Evolutionary conservation across 2,329 filamentous ascomycete species (phyloP), one percentile per base, ranked within the genome.

Genomic region (Diaporthe humulicola): DNA sequence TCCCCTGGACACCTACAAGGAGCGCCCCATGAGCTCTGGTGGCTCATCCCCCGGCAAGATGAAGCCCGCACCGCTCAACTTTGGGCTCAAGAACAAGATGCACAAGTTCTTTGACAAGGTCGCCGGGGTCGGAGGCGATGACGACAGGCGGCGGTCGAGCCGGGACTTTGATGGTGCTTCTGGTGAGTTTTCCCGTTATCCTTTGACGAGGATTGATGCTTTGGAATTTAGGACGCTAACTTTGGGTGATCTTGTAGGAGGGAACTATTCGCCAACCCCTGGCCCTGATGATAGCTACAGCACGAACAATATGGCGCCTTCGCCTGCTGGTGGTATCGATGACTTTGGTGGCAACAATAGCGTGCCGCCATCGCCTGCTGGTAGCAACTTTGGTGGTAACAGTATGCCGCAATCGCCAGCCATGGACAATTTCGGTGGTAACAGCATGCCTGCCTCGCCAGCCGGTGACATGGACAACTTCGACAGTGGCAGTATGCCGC

Each of bases 61-160:
- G n/a, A 66, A 75, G 66, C 50, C 50, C 7, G 57, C 28, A 30
- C 57, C 66, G 10, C 14, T 50, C 17, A 57, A 38, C 15, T 22
- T n/a, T n/a, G n/a, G n/a, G n/a, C n/a, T 75, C 30, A 75, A 67
- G 25, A 30, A 38, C 42, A 73, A 48, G 38, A 9, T 74, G 40
- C 58, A n/a, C 38, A 71, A 42, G 7, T 9, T 75, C 19, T 71
- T 75, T 12, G 57, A 48, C 57, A 75, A 75, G 25, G 9, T 28
- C 4, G 50, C 28, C 17, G 22, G 52, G 6, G 57, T n/a, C 6
- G 48, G 30, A 22, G 70, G 45, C 25, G 57, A 64, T 38, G 4
- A 61, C n/a, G 15, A 25, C 5, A 67, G 19, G 28, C 52, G 9
- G n/a, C n/a, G 12, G n/a, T 42, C 70, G 28, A 52, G 40, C 40